phyloP scores from a whole-genome alignment of 305 asterid genomes.

The Nicotiana rustica region DNA sequence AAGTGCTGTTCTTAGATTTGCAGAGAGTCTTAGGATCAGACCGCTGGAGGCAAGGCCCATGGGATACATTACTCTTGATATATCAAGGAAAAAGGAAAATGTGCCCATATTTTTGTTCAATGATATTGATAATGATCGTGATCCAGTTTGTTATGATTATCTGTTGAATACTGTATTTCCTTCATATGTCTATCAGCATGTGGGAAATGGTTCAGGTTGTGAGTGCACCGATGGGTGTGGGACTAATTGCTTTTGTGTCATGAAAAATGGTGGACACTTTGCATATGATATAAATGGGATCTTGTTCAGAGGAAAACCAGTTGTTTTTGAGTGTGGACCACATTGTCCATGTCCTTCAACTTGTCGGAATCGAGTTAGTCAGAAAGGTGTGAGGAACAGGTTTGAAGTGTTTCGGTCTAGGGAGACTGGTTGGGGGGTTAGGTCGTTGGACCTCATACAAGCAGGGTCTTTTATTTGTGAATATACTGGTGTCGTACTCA shows the following conservation, averaged over 20 bases:
- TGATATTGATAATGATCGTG: slow-evolving; percentile 40
- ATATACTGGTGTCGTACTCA: slow-evolving; percentile 83
- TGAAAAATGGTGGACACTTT: slow-evolving; percentile 79
- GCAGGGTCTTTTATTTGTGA: slow-evolving; percentile 96
- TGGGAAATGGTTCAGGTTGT: slow-evolving; percentile 49
- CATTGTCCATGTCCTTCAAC: slow-evolving; percentile 80
- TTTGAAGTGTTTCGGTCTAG: slow-evolving; percentile 90
- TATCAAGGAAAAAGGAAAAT: slow-evolving; percentile 73
- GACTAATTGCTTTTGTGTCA: slow-evolving; percentile 67
- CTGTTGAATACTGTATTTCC: slow-evolving; percentile 48
- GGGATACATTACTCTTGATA: slow-evolving; percentile 75
- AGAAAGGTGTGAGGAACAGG: slow-evolving; percentile 73
- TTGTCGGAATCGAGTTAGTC: slow-evolving; percentile 84
- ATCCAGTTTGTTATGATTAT: slow-evolving; percentile 62
- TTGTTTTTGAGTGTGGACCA: slow-evolving; percentile 91
- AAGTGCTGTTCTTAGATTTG: slow-evolving; percentile 67
- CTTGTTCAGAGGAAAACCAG: slow-evolving; percentile 82
- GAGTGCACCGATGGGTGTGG: slow-evolving; percentile 66
- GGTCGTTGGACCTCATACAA: slow-evolving; percentile 79
- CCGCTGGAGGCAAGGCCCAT: slow-evolving; percentile 64
- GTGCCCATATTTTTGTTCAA: slow-evolving; percentile 65
- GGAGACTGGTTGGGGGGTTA: slow-evolving; percentile 95
- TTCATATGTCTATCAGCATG: slow-evolving; percentile 36
- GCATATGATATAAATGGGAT: slow-evolving; percentile 74
- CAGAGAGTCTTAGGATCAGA: slow-evolving; percentile 55